Evolutionary conservation across 2,329 filamentous ascomycete species (phyloP), one percentile per base, ranked within the genome.

Genomic region (Hypoxylon sp.): DNA sequence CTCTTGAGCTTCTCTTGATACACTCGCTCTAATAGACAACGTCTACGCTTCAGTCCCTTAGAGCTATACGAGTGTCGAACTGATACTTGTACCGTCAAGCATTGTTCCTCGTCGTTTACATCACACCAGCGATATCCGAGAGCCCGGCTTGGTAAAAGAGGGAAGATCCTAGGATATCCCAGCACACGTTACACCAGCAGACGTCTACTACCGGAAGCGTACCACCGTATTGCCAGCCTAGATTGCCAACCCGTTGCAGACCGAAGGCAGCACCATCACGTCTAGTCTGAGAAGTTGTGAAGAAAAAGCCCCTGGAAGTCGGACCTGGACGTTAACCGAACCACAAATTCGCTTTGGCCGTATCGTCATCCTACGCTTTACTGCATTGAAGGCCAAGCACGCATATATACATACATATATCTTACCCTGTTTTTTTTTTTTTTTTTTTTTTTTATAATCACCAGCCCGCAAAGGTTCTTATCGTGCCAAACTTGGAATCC

Each of bases 331-430:
- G 49, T 60, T 62, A 58, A 29, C 58, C 49, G 63, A 56, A 61
- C 62, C 56, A 62, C 63, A 60, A 35, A 60, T 64, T 56, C 50
- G 56, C 41, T 58, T n/a, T 48, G 48, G 53, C 50, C 40, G 66
- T 62, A 67, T 63, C 67, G 67, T 69, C 69, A 70, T 70, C 67
- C 55, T 47, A 66, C 62, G 62, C 58, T 68, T 64, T 67, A 63
- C 60, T 58, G 50, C 64, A 64, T 63, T 56, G 56, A 38, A 48
- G 54, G 51, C 54, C 61, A 58, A 65, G 60, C 65, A 67, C 62
- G 60, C 60, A 62, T 35, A 35, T n/a, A 17, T n/a, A 11, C 27
- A 29, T 15, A 70, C 66, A 59, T 50, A 58, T 33, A 18, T 41
- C 52, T 52, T 48, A 52, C 52, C 57, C 37, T 52, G 37, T 45